phyloP scores from a whole-genome alignment of 225 moss, liverwort and hornwort genomes.

The Bryum argenteum region DNA sequence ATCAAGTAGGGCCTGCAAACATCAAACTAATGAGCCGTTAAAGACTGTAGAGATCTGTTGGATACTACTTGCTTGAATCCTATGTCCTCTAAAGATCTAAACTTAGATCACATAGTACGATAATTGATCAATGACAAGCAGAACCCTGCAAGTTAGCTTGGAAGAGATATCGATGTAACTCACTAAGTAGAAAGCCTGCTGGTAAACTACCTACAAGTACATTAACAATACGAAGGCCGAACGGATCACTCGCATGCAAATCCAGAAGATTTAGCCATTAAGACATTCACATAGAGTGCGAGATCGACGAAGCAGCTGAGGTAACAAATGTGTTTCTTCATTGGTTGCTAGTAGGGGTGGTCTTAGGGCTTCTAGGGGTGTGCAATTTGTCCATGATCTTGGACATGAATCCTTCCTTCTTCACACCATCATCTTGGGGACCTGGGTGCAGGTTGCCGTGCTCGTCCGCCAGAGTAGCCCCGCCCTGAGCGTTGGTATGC shows the following conservation, averaged over 20 bases:
- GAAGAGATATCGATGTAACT: background rate
- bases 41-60: background rate
- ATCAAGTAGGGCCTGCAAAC: background rate
- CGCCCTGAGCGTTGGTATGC: constrained; percentile 28
- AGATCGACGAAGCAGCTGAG: constrained; percentile 15
- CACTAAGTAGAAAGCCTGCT: background rate
- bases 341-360: constrained; percentile 33
- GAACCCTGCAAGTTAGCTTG: background rate
- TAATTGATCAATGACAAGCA: background rate
- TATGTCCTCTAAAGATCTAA: constrained; percentile 1
- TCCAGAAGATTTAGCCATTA: background rate
- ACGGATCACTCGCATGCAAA: background rate
- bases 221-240: background rate
- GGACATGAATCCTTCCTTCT: constrained; percentile 62
- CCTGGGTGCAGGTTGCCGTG: constrained; percentile 38
- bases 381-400: constrained; percentile 65
- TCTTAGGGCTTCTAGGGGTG: constrained; percentile 40
- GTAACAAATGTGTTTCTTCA: constrained; percentile 14
- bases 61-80: background rate
- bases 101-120: background rate
- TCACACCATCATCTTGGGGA: constrained; percentile 35
- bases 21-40: background rate
- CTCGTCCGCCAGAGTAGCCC: constrained; percentile 26
- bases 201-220: background rate
- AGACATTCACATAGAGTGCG: background rate